Conservation (phyloP, 2,329 filamentous ascomycete genomes). For the Fusarium longipes region DNA sequence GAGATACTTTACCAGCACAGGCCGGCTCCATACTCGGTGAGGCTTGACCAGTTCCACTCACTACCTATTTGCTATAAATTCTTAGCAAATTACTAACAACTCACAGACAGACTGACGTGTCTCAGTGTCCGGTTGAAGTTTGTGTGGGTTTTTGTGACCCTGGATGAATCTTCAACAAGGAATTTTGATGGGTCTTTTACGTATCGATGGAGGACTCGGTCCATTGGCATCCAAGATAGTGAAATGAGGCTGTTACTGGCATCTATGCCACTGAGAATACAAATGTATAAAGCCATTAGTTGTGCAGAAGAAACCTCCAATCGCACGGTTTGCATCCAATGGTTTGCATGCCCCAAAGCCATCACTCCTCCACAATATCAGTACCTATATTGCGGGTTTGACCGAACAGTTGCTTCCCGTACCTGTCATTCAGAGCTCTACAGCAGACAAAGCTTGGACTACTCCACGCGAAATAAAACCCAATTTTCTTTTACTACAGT, state of each 20-base stretch:
- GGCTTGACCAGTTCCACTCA: slow-evolving; percentile 1
- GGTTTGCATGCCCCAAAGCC: slow-evolving; percentile 13
- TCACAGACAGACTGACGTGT: slow-evolving; percentile 16
- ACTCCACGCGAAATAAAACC: slow-evolving; percentile 33
- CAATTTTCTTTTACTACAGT: not conserved
- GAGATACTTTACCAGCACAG: not conserved
- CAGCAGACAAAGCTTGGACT: slow-evolving; percentile 25
- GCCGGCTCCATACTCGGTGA: not conserved
- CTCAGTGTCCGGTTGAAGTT: slow-evolving; percentile 11
- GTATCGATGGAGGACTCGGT: slow-evolving; percentile 5
- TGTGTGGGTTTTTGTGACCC: slow-evolving; percentile 20
- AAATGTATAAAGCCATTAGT: not conserved
- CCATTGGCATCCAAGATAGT: not conserved
- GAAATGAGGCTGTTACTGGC: not conserved
- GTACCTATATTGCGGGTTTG: slow-evolving; percentile 1
- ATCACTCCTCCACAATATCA: not conserved
- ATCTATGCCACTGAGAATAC: not conserved
- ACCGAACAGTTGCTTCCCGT: slow-evolving; percentile 14
- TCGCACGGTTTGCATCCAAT: not conserved
- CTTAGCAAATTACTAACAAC: slow-evolving; percentile 6
- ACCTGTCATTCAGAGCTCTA: slow-evolving; percentile 29
- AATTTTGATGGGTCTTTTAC: slow-evolving; percentile 16
- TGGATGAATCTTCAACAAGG: slow-evolving; percentile 26
- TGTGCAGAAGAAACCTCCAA: not conserved
- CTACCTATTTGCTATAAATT: not conserved